A percentile compares a stretch with the other conserved stretches of the same genome.
phyloP scores from a whole-genome alignment of 2,329 filamentous ascomycete species.

The Fusarium secorum region DNA sequence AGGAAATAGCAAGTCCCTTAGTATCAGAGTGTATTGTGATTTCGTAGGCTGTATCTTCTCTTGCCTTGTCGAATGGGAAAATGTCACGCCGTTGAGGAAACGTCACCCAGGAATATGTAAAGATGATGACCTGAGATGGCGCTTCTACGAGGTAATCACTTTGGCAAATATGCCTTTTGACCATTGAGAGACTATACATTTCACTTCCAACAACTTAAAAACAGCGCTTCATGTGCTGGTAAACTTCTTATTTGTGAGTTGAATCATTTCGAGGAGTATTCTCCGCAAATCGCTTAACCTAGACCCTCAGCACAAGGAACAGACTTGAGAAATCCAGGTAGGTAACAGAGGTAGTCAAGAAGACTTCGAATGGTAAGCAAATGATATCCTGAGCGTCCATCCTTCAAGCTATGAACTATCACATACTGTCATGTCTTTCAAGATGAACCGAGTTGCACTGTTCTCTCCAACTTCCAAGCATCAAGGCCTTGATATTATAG shows the following conservation, averaged over 20 bases:
- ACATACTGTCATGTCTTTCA: not conserved
- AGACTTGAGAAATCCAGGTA: not conserved
- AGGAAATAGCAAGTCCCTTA: fast-evolving
- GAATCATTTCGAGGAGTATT: not conserved
- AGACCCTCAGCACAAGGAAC: not conserved
- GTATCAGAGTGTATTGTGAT: too few species aligned
- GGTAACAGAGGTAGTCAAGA: not conserved
- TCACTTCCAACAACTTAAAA: fast-evolving
- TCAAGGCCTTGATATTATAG: not conserved
- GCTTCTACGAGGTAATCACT: too few species aligned
- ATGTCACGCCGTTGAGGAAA: fast-evolving
- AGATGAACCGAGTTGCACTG: fast-evolving
- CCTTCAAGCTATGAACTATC: not conserved
- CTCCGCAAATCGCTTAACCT: not conserved
- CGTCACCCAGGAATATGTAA: fast-evolving
- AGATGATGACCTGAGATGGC: not conserved
- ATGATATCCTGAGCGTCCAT: fast-evolving
- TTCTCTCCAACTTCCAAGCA: fast-evolving
- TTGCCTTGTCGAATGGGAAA: fast-evolving
- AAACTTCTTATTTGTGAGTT: not conserved
- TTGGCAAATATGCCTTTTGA: fast-evolving
- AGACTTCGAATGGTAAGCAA: fast-evolving
- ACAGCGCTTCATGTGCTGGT: fast-evolving
- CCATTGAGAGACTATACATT: fast-evolving
- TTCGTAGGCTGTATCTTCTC: not conserved